Base-by-base conservation (phyloP, 225 moss, liverwort and hornwort genomes). In the Pseudisothecium myosuroides region DNA sequence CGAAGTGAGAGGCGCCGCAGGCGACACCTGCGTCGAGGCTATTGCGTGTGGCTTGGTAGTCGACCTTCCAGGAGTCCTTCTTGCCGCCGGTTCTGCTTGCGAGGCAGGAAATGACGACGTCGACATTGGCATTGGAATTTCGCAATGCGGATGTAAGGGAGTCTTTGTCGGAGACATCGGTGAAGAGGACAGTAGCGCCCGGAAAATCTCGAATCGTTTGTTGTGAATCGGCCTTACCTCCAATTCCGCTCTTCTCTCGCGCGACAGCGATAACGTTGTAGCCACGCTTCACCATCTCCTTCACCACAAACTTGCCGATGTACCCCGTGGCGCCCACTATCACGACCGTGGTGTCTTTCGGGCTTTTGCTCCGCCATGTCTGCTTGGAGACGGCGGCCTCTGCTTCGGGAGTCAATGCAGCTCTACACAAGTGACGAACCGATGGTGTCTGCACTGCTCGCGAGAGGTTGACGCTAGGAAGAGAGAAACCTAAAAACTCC, bases 21-120 rank as follows among this genome's bases (percentile, higher is more conserved):
- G 94, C 96, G 37, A 93, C 93, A 36, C 95, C 93, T 27, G 94
- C 97, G 87, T 95, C 94, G 83, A 98, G 92, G 89, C 96, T 96
- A 82, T 98, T 98, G 76, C 93, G 94, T 54, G 98, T 95, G 62
- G 98, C 96, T 82, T 95, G 93, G 88, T 98, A 98, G 64, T 98
- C 98, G 18, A 98, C 84, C 50, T 95, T 95, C 98, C 98, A 98
- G 12, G 98, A 98, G 80, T 98, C 98, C 83, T 96, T 97, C 91
- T 96, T 96, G 21, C 97, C 98, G 32, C 98, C 98, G 64, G 90
- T 95, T 29, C 98, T 90, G 78, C 98, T 98, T 49, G 98, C 98
- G 78, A 98, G 91, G 59, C 98, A 98, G 39, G 96, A 96, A 79
- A 98, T 90, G 59, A 98, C 97, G 31, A 95, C 96, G 77, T 98